phyloP scores from a whole-genome alignment of 2,329 filamentous ascomycete genomes.

The Didymosphaeria variabile region DNA sequence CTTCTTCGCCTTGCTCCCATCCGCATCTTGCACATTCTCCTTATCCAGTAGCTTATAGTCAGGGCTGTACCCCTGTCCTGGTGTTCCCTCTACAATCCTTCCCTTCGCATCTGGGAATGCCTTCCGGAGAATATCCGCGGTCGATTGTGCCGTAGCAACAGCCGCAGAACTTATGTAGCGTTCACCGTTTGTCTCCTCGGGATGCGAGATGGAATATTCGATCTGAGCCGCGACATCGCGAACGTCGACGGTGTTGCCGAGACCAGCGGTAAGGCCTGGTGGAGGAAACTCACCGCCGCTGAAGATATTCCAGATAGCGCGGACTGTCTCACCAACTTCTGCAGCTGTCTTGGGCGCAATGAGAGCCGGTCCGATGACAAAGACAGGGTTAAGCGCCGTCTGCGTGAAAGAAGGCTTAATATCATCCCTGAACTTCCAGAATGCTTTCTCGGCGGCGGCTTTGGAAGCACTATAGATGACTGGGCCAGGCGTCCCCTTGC shows the following conservation, averaged over 20 bases:
- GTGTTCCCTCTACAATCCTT: slow-evolving; percentile 50
- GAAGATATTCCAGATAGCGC: slow-evolving; percentile 47
- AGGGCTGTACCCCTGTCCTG: slow-evolving; percentile 52
- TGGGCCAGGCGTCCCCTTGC: slow-evolving; percentile 34
- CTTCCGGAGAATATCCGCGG: slow-evolving; percentile 54
- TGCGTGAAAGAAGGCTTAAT: slow-evolving; percentile 52
- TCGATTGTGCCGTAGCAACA: slow-evolving; percentile 48
- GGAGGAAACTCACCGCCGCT: slow-evolving; percentile 40
- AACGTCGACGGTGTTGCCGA: slow-evolving; percentile 53
- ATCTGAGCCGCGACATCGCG: slow-evolving; percentile 56
- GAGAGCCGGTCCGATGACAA: slow-evolving; percentile 55
- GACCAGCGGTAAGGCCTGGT: slow-evolving; percentile 25
- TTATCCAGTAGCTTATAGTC: slow-evolving; percentile 32
- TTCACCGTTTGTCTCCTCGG: slow-evolving; percentile 50
- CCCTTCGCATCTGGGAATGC: slow-evolving; percentile 46
- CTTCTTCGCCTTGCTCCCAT: slow-evolving; percentile 30
- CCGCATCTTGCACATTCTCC: slow-evolving; percentile 16
- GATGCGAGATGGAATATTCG: slow-evolving; percentile 50
- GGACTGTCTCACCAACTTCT: slow-evolving; percentile 47
- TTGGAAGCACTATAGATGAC: slow-evolving; percentile 42
- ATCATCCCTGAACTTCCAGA: slow-evolving; percentile 48
- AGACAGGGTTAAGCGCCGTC: slow-evolving; percentile 53
- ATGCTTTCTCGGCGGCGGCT: slow-evolving; percentile 33
- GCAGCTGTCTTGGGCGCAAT: slow-evolving; percentile 38
- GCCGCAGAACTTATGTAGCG: slow-evolving; percentile 51